Percentiles rank a stretch among this genome's conserved stretches.
Evolutionary conservation across 805 yeast species (phyloP).

Genomic region (Kazachstania martiniae): DNA sequence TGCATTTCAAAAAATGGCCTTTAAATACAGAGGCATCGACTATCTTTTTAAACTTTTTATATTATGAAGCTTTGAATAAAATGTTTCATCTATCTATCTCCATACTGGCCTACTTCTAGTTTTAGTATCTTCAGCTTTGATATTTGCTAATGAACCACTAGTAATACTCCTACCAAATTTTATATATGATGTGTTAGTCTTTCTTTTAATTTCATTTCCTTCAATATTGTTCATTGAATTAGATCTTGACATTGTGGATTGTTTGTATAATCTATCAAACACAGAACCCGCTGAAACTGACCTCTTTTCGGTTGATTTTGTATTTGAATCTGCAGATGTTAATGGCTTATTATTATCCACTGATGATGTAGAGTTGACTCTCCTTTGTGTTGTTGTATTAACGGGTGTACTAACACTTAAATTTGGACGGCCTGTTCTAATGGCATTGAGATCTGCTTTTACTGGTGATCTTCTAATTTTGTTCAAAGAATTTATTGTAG

Average conservation of each 20-base stretch:
- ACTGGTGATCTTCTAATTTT: conserved; percentile 3
- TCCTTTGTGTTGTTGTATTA: not conserved
- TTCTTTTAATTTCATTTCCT: not conserved
- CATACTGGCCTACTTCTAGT: conserved; percentile 8
- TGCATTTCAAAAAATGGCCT: no score
- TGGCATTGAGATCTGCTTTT: not conserved
- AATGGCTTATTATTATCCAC: not conserved
- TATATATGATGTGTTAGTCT: conserved; percentile 1
- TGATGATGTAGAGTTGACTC: not conserved
- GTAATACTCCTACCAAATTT: conserved; percentile 10
- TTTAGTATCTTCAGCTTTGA: not conserved
- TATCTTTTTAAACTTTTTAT: no score
- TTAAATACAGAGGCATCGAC: no score
- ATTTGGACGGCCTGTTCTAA: not conserved
- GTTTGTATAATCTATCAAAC: conserved; percentile 19
- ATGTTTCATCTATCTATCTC: no score
- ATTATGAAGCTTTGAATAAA: no score
- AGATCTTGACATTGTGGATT: conserved; percentile 14
- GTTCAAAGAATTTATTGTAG: conserved; percentile 18
- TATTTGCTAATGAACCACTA: conserved; percentile 6
- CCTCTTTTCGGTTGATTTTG: no score
- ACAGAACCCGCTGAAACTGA: no score
- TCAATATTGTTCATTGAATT: conserved; percentile 11
- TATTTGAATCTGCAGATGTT: not conserved
- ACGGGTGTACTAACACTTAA: not conserved